Conservation (phyloP, 306 rosid species). For the Prunus padus region DNA sequence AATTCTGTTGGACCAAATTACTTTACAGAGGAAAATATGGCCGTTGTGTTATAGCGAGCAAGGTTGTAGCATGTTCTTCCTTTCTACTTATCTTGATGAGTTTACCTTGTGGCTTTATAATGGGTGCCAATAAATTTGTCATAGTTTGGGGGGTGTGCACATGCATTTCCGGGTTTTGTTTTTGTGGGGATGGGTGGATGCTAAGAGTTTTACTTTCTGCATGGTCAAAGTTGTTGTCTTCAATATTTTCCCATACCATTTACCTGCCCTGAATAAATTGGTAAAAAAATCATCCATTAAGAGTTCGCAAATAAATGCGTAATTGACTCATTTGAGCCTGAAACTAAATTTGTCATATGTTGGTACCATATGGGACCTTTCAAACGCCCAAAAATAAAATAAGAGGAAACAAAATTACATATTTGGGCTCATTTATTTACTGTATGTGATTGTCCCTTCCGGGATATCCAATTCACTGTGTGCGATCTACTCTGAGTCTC, state of each 20-base stretch:
- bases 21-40: slow-evolving; percentile 45
- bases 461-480: neutral
- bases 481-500: neutral
- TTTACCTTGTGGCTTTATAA: neutral
- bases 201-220: neutral
- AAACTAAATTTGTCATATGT: too few relatives aligned
- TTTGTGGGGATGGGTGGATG: neutral
- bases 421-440: neutral
- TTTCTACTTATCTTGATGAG: neutral
- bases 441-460: neutral
- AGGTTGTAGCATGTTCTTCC: slow-evolving; percentile 25
- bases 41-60: slow-evolving; percentile 41
- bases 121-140: neutral
- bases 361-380: too few relatives aligned
- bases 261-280: neutral
- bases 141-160: neutral
- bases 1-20: slow-evolving; percentile 47
- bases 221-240: neutral
- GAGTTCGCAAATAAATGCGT: too few relatives aligned
- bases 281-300: neutral
- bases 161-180: neutral
- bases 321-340: too few relatives aligned
- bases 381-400: too few relatives aligned
- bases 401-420: neutral
- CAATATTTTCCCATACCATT: neutral